These are phyloP conservation scores for Evansstolkia leycettana DNA, from an alignment of 495 filamentous ascomycete genomes.

Conservation along the genomic window DNA sequence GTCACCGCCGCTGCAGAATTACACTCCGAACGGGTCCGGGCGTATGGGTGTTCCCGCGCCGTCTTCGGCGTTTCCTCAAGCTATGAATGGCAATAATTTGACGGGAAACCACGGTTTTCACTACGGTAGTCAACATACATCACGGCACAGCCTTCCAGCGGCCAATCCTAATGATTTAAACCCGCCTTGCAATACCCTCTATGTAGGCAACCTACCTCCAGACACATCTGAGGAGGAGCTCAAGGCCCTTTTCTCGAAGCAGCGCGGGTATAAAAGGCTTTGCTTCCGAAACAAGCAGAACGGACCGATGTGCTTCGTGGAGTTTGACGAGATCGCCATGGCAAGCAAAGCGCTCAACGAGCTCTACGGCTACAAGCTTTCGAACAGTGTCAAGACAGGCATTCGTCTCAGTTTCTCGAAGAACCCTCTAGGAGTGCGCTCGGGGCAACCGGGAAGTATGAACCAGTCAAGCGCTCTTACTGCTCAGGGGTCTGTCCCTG, in stretches of 20 bases:
- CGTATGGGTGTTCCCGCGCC: slow-evolving; percentile 41
- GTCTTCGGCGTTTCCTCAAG: slow-evolving; percentile 48
- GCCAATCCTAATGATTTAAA: slow-evolving; percentile 96
- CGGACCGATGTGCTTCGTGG: slow-evolving; percentile 98
- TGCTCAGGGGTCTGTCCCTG: slow-evolving; percentile 33
- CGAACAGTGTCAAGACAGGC: slow-evolving; percentile 90
- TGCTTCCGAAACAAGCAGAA: slow-evolving; percentile 98
- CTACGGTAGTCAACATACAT: slow-evolving; percentile 44
- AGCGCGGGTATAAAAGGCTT: slow-evolving; percentile 89
- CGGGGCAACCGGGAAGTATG: slow-evolving; percentile 50
- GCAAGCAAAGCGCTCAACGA: slow-evolving; percentile 90
- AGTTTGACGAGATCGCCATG: slow-evolving; percentile 91
- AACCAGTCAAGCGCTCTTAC: slow-evolving; percentile 36
- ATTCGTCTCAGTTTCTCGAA: slow-evolving; percentile 98
- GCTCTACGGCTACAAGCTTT: slow-evolving; percentile 76
- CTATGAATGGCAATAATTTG: slow-evolving; percentile 30
- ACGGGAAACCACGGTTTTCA: slow-evolving; percentile 40
- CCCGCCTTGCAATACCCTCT: slow-evolving; percentile 94
- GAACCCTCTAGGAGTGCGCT: slow-evolving; percentile 89
- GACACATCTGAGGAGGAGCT: slow-evolving; percentile 95
- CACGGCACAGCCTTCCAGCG: slow-evolving; percentile 65
- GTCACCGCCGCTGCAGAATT: slow-evolving; percentile 39
- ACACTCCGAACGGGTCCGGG: slow-evolving; percentile 21
- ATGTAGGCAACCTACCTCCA: slow-evolving; percentile 90
- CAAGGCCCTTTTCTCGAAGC: slow-evolving; percentile 87